Evolutionary conservation across 192 early-diverging fungal species (phyloP).

Genomic region (Coemansia sp.): DNA sequence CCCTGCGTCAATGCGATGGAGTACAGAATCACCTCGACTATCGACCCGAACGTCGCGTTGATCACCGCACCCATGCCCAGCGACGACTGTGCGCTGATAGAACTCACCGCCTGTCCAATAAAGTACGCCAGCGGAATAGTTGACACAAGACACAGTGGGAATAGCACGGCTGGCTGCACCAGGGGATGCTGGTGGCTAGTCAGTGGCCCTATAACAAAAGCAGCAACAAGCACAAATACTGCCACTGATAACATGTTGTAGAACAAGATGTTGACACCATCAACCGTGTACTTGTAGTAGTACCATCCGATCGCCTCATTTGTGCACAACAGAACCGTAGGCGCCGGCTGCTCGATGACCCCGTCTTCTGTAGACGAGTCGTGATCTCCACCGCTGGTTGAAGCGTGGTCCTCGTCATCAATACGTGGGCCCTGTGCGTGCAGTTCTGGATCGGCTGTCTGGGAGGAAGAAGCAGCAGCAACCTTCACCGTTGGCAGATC

Average conservation of each 20-base stretch:
- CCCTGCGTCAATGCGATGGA: conserved; percentile 84
- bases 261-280: conserved; percentile 96
- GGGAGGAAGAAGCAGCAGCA: conserved; percentile 1
- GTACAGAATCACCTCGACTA: conserved; percentile 96
- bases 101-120: conserved; percentile 96
- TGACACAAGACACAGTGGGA: conserved; percentile 69
- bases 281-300: conserved; percentile 96
- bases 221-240: conserved; percentile 79
- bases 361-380: background rate
- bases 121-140: conserved; percentile 93
- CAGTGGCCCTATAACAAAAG: conserved; percentile 66
- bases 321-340: conserved; percentile 78
- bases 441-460: background rate
- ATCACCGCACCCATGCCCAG: conserved; percentile 92
- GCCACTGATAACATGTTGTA: conserved; percentile 87
- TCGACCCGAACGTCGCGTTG: conserved; percentile 96
- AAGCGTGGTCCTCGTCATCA: background rate
- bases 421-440: background rate
- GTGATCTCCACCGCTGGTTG: background rate
- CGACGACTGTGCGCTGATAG: conserved; percentile 92
- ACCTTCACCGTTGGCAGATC: conserved; percentile 55
- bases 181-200: conserved; percentile 57
- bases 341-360: conserved; percentile 43
- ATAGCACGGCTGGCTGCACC: conserved; percentile 66
- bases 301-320: conserved; percentile 86